Evolutionary conservation across 192 early-diverging fungal species (phyloP), one percentile per base, ranked within the genome.

Genomic region (Gigaspora rosea): DNA sequence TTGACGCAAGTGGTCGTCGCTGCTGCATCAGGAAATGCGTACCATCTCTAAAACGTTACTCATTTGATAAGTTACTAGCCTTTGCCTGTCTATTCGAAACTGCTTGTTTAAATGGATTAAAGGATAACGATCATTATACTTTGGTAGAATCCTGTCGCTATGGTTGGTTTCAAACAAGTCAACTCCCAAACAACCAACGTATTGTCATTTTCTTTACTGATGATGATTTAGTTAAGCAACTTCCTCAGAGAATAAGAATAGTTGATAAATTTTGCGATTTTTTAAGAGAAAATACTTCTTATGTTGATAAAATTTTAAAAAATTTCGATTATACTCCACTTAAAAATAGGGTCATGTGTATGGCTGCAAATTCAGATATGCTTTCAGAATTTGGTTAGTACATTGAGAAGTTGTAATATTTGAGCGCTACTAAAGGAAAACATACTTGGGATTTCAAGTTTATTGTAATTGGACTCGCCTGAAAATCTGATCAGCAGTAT

Each of bases 1-100:
- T 75, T 22, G 73, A 75, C 49, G 73, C 73, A 75, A 75, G 73
- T 63, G 73, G 73, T 3, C 73, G 73, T 27, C 73, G 57, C 9
- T 75, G 73, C 41, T 75, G 41, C 16, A 75, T 75, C 20, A 36
- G 73, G 62, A 75, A 75, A 63, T 50, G 33, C 49, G 12, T 75
- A 16, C 59, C 58, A 27, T 16, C 36, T 3, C 48, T 74, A 63
- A 47, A 74, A 27, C 73, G 73, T 8, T 3, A 20, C 11, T 48
- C 73, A 0, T 75, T 62, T 33, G 73, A 75, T 32, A 74, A 74
- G 15, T 8, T 74, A n/a, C 9, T 74, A 20, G 73, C 59, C 9
- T 75, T 75, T 16, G 59, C 58, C 16, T 75, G 73, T 33, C 22
- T 75, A 75, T 51, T 50, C 58, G 73, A 75, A 75, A 4, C 47